Conservation (phyloP, 2,329 filamentous ascomycete species). For the Dactylellina cionopaga region DNA sequence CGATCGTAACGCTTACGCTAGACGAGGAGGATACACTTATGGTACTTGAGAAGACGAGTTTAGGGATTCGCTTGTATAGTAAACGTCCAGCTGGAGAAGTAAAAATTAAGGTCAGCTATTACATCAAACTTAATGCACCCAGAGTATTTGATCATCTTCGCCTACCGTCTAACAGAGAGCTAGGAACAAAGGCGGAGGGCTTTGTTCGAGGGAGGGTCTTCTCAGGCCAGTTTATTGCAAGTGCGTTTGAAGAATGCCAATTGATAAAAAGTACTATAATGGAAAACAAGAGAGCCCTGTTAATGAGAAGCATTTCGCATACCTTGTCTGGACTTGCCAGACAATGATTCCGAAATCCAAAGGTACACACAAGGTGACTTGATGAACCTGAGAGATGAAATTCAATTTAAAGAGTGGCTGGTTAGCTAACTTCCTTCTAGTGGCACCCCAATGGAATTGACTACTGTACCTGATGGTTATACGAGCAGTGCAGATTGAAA, state of each 20-base stretch:
- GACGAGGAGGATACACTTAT: slow-evolving; percentile 23
- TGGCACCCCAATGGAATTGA: background rate
- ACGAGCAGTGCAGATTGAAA: slow-evolving; percentile 11
- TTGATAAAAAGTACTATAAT: slow-evolving; percentile 9
- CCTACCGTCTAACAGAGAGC: slow-evolving; percentile 6
- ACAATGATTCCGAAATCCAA: background rate
- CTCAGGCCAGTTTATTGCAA: slow-evolving; percentile 12
- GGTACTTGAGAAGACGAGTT: slow-evolving; percentile 8
- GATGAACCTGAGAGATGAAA: background rate
- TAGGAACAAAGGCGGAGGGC: background rate
- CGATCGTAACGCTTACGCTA: slow-evolving; percentile 16
- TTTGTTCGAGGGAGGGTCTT: background rate
- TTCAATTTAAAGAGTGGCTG: slow-evolving; percentile 18
- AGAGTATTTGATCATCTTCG: no score
- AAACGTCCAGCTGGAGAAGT: background rate
- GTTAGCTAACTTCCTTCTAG: slow-evolving; percentile 2
- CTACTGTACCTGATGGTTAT: slow-evolving; percentile 29
- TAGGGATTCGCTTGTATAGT: slow-evolving; percentile 17
- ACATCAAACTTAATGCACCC: no score
- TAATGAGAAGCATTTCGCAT: slow-evolving; percentile 3
- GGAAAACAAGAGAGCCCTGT: background rate
- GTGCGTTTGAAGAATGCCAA: background rate
- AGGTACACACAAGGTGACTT: no score
- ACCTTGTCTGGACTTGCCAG: slow-evolving; percentile 1
- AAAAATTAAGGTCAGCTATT: background rate